Evolutionary conservation across 805 yeast genomes (phyloP), one percentile per base, ranked within the genome.

Genomic region (Cyberlindnera misumaiensis): DNA sequence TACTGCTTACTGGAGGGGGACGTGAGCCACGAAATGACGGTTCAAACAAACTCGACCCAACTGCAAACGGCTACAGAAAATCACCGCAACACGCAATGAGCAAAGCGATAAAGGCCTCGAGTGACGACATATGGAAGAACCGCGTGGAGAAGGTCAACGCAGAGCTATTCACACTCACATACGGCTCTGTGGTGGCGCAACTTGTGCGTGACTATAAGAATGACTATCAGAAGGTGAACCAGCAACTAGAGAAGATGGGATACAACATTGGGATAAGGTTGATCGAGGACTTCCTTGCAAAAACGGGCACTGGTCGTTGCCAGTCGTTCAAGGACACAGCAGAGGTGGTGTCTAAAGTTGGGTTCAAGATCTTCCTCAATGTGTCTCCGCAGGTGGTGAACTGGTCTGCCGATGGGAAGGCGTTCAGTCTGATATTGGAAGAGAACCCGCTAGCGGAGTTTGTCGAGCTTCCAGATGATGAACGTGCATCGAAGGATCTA

Each of bases 401-500:
- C 57, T 87, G 95, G 94, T 67, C 87, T 3, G 56, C 67, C 3
- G 96, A 85, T 54, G 77, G 76, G 39, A 83, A 81, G 52, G 72
- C 80, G 36, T 90, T 87, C 59, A 75, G 83, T 34, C 64, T 90
- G 28, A 65, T 84, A 2, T 60, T 90, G 16, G 75, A 72, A 12
- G 97, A 90, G 40, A 93, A 93, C 56, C 97, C 97, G 24, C 68
- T 93, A 48, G 83, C 93, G 10, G 97, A 90, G 57, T 93, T 89
- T 65, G 98, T 93, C 4, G 97, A 93, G 59, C 69, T 93, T 34
- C 97, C 97, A 0, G 80, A 75, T 55, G 95, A 83, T 51, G 80
- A 81, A 3, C 72, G 70, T 45, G 79, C 87, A 4, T 59, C 65
- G 40, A 73, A 73, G 46, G 86, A 83, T 52, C 65, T 93, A 37